Conservation (phyloP, 495 filamentous ascomycete genomes). For the Amorphotheca resinae region DNA sequence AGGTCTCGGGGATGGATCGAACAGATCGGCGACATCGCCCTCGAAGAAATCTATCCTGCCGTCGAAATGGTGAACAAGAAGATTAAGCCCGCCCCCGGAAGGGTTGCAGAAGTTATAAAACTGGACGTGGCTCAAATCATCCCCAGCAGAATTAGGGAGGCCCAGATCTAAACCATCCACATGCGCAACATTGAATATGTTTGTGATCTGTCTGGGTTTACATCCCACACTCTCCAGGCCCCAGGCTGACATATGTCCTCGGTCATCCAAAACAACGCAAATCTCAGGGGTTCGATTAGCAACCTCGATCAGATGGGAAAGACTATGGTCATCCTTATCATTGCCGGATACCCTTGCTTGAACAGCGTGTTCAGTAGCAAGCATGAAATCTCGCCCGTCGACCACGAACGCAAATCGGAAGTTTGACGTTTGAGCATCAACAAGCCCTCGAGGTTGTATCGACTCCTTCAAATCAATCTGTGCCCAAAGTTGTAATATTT, state of each 20-base stretch:
- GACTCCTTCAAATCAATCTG: conserved; percentile 66
- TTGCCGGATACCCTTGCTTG: conserved; percentile 35
- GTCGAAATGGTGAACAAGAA: conserved; percentile 83
- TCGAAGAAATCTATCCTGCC: conserved; percentile 74
- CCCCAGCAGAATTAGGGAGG: conserved; percentile 37
- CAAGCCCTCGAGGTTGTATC: conserved; percentile 47
- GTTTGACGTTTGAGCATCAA: conserved; percentile 20
- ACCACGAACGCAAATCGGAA: conserved; percentile 71
- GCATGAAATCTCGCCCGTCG: conserved; percentile 67
- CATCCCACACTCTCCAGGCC: conserved; percentile 81
- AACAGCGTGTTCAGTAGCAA: conserved; percentile 65
- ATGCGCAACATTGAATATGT: conserved; percentile 82
- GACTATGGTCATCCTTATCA: conserved; percentile 52
- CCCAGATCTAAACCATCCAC: conserved; percentile 51
- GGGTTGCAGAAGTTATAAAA: conserved; percentile 60
- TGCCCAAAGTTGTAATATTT: conserved; percentile 67
- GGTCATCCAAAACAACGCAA: conserved; percentile 71
- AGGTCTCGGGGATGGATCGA: conserved; percentile 62
- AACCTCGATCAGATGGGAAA: conserved; percentile 78
- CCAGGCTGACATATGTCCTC: conserved; percentile 88
- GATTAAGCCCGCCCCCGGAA: conserved; percentile 47
- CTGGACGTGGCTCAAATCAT: conserved; percentile 48
- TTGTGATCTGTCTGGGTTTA: conserved; percentile 51
- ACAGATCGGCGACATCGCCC: conserved; percentile 62
- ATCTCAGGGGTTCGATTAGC: conserved; percentile 80